phyloP scores from a whole-genome alignment of 495 filamentous ascomycete genomes.

The Aspergillus hancockii region DNA sequence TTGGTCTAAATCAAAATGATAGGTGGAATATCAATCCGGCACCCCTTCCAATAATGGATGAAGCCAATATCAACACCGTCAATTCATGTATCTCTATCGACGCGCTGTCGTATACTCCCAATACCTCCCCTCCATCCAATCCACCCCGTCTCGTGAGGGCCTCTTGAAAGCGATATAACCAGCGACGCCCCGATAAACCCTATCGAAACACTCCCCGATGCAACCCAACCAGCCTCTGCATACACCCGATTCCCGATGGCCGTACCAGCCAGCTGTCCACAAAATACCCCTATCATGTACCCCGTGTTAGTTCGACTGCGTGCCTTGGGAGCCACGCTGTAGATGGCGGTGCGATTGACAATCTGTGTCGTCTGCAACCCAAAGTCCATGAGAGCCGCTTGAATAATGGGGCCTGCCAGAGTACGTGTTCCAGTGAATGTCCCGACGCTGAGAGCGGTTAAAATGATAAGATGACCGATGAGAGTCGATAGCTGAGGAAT shows the following conservation, averaged over 20 bases:
- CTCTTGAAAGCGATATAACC: constrained; percentile 56
- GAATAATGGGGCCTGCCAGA: constrained; percentile 73
- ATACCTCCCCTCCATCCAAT: constrained; percentile 71
- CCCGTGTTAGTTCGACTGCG: constrained; percentile 79
- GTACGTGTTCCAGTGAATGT: constrained; percentile 65
- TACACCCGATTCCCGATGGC: constrained; percentile 71
- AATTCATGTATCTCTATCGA: not conserved
- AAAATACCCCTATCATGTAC: constrained; percentile 76
- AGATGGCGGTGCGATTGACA: constrained; percentile 72
- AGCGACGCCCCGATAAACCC: constrained; percentile 64
- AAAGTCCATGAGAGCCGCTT: constrained; percentile 72
- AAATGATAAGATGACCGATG: constrained; percentile 56
- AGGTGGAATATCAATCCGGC: too few relatives aligned
- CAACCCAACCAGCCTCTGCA: constrained; percentile 68
- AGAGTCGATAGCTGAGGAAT: constrained; percentile 66
- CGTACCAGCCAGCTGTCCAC: constrained; percentile 76
- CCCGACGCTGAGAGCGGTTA: constrained; percentile 67
- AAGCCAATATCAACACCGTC: too few relatives aligned
- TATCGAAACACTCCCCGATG: constrained; percentile 66
- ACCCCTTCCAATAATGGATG: too few relatives aligned
- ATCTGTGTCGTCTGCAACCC: constrained; percentile 76
- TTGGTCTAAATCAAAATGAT: too few relatives aligned
- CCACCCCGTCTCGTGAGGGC: constrained; percentile 72
- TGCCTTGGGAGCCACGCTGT: constrained; percentile 67
- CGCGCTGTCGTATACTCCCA: not conserved